These are phyloP conservation scores for Annulohypoxylon maeteangense DNA, from an alignment of 495 filamentous ascomycete genomes.

Conservation along the genomic window DNA sequence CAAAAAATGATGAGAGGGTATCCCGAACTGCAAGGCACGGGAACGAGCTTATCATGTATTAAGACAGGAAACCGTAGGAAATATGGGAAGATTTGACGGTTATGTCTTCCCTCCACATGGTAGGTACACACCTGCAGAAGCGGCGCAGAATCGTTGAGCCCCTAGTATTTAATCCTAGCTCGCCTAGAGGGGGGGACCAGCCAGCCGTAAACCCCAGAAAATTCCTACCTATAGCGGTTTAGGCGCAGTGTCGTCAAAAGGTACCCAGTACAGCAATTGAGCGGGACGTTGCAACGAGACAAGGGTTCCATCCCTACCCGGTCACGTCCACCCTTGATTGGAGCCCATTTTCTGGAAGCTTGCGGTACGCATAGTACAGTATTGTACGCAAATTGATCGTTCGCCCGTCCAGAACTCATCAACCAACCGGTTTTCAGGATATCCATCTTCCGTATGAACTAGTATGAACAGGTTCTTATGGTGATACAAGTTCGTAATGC, in stretches of 20 bases:
- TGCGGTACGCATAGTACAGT: conserved; percentile 39
- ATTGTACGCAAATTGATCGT: conserved; percentile 37
- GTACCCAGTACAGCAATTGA: conserved; percentile 23
- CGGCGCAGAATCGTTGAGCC: conserved; percentile 43
- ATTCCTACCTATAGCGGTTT: conserved; percentile 47
- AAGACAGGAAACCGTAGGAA: conserved; percentile 38
- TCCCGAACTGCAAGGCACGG: conserved; percentile 50
- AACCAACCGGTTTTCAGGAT: not conserved
- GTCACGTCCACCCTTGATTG: conserved; percentile 32
- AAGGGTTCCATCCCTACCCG: conserved; percentile 32
- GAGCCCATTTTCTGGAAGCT: conserved; percentile 46
- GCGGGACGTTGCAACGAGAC: conserved; percentile 24
- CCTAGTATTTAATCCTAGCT: conserved; percentile 37
- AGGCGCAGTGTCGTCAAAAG: conserved; percentile 36
- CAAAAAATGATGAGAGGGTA: conserved; percentile 43
- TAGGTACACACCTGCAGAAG: conserved; percentile 46
- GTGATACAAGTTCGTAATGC: conserved; percentile 20
- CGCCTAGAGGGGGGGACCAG: conserved; percentile 19
- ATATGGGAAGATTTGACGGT: conserved; percentile 33
- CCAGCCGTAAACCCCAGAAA: conserved; percentile 44
- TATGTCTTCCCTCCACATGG: conserved; percentile 39
- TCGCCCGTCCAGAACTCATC: conserved; percentile 22
- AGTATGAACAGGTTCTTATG: conserved; percentile 17
- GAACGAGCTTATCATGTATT: conserved; percentile 49
- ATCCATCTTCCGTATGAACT: conserved; percentile 24